Conservation (phyloP, 2,329 filamentous ascomycete genomes). For the Neopestalotiopsis clavispora region DNA sequence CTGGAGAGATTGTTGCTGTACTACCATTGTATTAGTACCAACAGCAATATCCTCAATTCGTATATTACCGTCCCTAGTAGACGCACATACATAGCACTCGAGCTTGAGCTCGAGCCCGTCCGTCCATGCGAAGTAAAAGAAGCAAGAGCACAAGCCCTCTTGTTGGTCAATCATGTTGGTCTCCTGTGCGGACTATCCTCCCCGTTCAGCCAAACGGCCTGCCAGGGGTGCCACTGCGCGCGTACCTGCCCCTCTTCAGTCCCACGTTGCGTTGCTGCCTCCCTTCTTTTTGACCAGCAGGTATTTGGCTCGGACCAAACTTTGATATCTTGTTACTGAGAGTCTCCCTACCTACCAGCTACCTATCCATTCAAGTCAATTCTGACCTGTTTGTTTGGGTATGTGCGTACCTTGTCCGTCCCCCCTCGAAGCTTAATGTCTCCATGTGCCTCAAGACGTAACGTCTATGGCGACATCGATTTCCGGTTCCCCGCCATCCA, state of each 20-base stretch:
- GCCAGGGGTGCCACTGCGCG: not conserved
- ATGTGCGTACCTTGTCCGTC: not conserved
- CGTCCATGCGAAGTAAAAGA: not conserved
- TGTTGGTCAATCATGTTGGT: not conserved
- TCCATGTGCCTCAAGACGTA: not conserved
- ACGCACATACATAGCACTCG: too few species aligned
- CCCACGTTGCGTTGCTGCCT: not conserved
- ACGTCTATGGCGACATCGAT: not conserved
- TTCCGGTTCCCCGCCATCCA: not conserved
- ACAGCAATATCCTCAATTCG: not conserved
- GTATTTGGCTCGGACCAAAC: not conserved
- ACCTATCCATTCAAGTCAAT: not conserved
- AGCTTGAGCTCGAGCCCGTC: too few species aligned
- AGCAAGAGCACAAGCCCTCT: not conserved
- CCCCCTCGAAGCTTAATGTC: not conserved
- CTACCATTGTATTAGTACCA: not conserved
- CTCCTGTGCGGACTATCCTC: not conserved
- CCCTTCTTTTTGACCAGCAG: not conserved
- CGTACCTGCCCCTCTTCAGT: not conserved
- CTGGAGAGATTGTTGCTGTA: not conserved
- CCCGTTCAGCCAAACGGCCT: not conserved
- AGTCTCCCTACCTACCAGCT: not conserved
- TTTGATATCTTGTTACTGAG: not conserved
- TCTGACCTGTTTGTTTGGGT: not conserved
- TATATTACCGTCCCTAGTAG: too few species aligned